Percentiles rank a stretch among this genome's conserved stretches.
phyloP scores from a whole-genome alignment of 495 filamentous ascomycete genomes.

The Lasiosphaeriaceae sp. region DNA sequence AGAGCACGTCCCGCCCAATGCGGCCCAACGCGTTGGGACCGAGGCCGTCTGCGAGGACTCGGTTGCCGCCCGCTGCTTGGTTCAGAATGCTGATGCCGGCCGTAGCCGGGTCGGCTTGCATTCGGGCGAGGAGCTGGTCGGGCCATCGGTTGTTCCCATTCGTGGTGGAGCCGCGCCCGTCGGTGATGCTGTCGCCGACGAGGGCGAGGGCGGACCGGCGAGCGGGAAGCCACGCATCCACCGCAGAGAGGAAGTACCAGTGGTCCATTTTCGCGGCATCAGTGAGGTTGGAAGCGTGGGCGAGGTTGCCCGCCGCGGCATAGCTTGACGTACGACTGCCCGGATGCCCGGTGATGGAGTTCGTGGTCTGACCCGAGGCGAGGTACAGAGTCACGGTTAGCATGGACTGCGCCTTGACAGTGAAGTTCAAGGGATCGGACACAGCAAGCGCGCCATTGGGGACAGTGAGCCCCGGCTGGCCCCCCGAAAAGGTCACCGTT shows the following conservation, averaged over 20 bases:
- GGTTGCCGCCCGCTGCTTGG: slow-evolving; percentile 66
- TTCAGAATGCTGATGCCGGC: slow-evolving; percentile 49
- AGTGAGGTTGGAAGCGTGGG: slow-evolving; percentile 32
- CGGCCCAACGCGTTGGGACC: slow-evolving; percentile 57
- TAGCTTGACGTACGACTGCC: slow-evolving; percentile 56
- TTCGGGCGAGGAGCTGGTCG: slow-evolving; percentile 50
- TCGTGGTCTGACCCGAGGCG: slow-evolving; percentile 45
- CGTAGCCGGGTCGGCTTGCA: slow-evolving; percentile 34
- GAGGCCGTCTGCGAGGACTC: slow-evolving; percentile 53
- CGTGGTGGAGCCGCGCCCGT: slow-evolving; percentile 55
- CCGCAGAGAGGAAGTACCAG: slow-evolving; percentile 53
- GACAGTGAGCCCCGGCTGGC: slow-evolving; percentile 37
- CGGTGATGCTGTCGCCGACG: slow-evolving; percentile 66
- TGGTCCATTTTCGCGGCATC: slow-evolving; percentile 21
- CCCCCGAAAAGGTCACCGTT: slow-evolving; percentile 50
- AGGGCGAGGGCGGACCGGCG: slow-evolving; percentile 43
- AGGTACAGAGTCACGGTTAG: slow-evolving; percentile 55
- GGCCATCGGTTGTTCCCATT: slow-evolving; percentile 65
- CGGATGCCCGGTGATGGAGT: slow-evolving; percentile 56
- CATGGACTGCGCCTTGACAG: slow-evolving; percentile 37
- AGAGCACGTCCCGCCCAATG: slow-evolving; percentile 57
- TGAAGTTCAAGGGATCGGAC: slow-evolving; percentile 55
- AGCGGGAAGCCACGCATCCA: slow-evolving; percentile 45
- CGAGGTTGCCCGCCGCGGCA: slow-evolving; percentile 46
- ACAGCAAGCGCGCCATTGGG: slow-evolving; percentile 53